Conservation (phyloP, 441 rosid genomes). For the Corymbia citriodora region DNA sequence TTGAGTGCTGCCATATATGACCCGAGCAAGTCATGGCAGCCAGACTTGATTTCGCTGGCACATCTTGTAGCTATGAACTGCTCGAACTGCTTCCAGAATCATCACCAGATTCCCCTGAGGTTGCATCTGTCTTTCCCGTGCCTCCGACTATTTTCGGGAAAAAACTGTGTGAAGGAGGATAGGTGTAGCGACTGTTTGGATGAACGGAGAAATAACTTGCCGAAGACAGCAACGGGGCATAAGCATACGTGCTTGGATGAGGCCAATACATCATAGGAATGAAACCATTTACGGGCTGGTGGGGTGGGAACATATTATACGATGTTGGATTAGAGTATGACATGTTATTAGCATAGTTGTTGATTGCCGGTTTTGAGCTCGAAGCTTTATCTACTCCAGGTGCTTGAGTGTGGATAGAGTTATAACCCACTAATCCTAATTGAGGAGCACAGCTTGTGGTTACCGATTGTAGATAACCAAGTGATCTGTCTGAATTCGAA, state of each 20-base stretch:
- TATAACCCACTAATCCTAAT: constrained; percentile 28
- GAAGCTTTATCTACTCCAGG: constrained; percentile 6
- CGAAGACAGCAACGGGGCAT: constrained; percentile 26
- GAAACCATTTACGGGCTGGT: constrained; percentile 31
- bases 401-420: constrained; percentile 20
- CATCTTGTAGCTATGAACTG: constrained; percentile 24
- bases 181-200: constrained; percentile 27
- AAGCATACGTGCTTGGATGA: constrained; percentile 33
- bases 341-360: constrained; percentile 5
- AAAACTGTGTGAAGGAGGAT: constrained; percentile 12
- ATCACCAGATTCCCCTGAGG: constrained; percentile 17
- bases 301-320: constrained; percentile 22
- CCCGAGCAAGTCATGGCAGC: background rate
- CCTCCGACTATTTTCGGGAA: constrained; percentile 13
- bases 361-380: constrained; percentile 4
- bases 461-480: constrained; percentile 11
- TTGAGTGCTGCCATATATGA: background rate
- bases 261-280: constrained; percentile 59
- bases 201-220: constrained; percentile 23
- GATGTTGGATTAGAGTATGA: constrained; percentile 28
- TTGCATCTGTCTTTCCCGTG: constrained; percentile 9
- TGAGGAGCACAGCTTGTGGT: constrained; percentile 13
- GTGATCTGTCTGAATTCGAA: constrained; percentile 13
- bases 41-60: background rate
- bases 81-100: constrained; percentile 39